Base-by-base conservation (phyloP, 352 stramenopile species). In the Phytopythium sindhum region DNA sequence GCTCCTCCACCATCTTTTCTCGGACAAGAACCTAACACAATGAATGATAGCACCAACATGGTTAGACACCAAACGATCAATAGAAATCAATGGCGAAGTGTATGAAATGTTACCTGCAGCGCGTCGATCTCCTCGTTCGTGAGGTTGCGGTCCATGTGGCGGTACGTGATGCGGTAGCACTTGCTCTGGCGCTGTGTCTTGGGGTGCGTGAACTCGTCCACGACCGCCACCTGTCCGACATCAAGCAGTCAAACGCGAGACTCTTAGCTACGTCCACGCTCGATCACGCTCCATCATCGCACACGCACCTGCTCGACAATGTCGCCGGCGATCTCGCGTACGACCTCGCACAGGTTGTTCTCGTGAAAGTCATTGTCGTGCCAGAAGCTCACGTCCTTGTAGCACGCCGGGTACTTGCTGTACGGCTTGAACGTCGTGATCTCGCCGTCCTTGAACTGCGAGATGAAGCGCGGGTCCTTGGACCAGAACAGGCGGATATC, bases 401-500 rank as follows among this genome's bases (percentile, higher is more conserved):
- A 98, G 64, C 95, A 98, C 4, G 90, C 89, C 35, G 98, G 98
- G 72, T 98, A 99, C 78, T 99, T 99, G 80, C 84, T 98, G 80
- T 99, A 99, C 11, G 97, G 91, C 71, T 98, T 96, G 72, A 99
- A 99, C 65, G 92, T 97, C 26, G 88, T 91, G 80, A 98, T 98
- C 65, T 96, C 60, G 14, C 95, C 96, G 60, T 95, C 81, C 67
- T 93, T 77, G 72, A 98, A 98, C 66, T 98, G 91, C 64, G 83
- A 98, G 53, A 91, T 80, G 73, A 98, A 98, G 39, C 97, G 85
- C 62, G 84, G 54, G 79, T 99, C 97, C 39, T 97, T 75, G 0
- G 90, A 97, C 98, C 98, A 99, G 83, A 99, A 99, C 17, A 99
- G 73, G 41, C 98, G 96, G 81, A 99, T 99, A 69, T 99, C 98